Conservation (phyloP, 2,329 filamentous ascomycete genomes). For the Fusarium albidum region DNA sequence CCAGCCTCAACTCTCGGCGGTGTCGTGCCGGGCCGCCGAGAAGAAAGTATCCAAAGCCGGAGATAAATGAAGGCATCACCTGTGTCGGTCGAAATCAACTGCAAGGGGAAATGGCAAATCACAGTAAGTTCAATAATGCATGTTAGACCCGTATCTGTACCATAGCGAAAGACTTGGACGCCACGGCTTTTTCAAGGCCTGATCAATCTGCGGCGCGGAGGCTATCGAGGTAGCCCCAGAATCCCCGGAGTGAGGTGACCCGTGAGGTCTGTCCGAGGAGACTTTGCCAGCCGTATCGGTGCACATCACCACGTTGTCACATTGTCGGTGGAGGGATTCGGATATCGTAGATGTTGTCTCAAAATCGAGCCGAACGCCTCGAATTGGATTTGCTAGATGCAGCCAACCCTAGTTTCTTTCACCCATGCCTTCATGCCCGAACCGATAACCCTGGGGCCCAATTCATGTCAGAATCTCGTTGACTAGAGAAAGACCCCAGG, state of each 20-base stretch:
- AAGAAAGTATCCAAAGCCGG: no score
- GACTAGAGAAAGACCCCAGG: slow-evolving; percentile 33
- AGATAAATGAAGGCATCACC: background rate
- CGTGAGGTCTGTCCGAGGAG: slow-evolving; percentile 55
- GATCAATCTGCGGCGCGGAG: slow-evolving; percentile 66
- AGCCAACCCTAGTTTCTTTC: slow-evolving; percentile 53
- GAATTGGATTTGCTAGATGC: slow-evolving; percentile 56
- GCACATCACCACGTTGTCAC: slow-evolving; percentile 41
- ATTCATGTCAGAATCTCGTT: slow-evolving; percentile 39
- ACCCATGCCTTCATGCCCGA: slow-evolving; percentile 50
- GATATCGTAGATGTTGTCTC: slow-evolving; percentile 49
- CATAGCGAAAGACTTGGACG: slow-evolving; percentile 61
- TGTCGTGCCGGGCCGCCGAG: no score
- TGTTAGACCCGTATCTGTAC: slow-evolving; percentile 75
- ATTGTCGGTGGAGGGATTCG: slow-evolving; percentile 39
- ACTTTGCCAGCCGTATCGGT: slow-evolving; percentile 62
- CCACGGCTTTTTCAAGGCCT: slow-evolving; percentile 69
- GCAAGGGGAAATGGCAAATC: background rate
- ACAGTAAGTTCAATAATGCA: slow-evolving; percentile 33
- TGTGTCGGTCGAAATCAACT: slow-evolving; percentile 3
- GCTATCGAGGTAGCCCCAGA: slow-evolving; percentile 66
- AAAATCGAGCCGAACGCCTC: slow-evolving; percentile 57
- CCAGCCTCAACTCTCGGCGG: no score
- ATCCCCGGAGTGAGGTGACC: slow-evolving; percentile 56
- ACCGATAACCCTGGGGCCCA: slow-evolving; percentile 42